Percentiles rank a stretch among this genome's conserved stretches.
phyloP scores from a whole-genome alignment of 1,284 basidiomycete species.

The Xanthoconium separans region DNA sequence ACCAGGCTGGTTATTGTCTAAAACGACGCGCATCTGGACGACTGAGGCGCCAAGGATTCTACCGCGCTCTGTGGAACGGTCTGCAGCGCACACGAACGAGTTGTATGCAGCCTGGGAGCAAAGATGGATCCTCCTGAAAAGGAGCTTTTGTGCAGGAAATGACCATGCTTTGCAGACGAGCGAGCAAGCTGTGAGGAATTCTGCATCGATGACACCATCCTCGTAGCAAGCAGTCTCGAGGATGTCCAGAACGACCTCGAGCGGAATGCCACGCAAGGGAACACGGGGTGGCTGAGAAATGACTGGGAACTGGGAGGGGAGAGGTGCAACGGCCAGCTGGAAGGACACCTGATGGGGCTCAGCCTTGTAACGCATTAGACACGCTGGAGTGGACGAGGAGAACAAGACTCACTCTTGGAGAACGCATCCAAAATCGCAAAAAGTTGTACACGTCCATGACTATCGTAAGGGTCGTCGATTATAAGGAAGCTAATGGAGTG shows the following conservation, averaged over 20 bases:
- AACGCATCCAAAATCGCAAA: constrained; percentile 34
- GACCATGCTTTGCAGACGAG: constrained; percentile 69
- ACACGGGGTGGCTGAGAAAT: constrained; percentile 21
- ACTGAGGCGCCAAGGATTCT: constrained; percentile 52
- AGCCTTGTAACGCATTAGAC: constrained; percentile 26
- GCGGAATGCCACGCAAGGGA: constrained; percentile 42
- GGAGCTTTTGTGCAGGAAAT: constrained; percentile 54
- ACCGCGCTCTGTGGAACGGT: constrained; percentile 45
- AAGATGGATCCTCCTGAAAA: constrained; percentile 58
- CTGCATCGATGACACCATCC: constrained; percentile 37
- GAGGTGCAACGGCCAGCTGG: constrained; percentile 27
- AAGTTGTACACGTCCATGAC: constrained; percentile 41
- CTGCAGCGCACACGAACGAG: constrained; percentile 52
- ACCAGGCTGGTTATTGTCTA: constrained; percentile 67
- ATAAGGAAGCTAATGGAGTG: constrained; percentile 23
- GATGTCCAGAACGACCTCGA: constrained; percentile 61
- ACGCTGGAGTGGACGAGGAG: constrained; percentile 10
- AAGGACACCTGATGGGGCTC: constrained; percentile 39
- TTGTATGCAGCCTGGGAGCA: constrained; percentile 50
- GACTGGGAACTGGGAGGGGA: constrained; percentile 3
- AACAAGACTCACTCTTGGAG: constrained; percentile 27
- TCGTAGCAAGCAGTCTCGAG: constrained; percentile 53
- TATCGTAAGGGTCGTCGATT: constrained; percentile 25
- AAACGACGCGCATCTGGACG: constrained; percentile 48
- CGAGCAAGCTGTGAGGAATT: constrained; percentile 50